Evolutionary conservation across 306 rosid species (phyloP), one percentile per base, ranked within the genome.

Genomic region (Comarum palustre): DNA sequence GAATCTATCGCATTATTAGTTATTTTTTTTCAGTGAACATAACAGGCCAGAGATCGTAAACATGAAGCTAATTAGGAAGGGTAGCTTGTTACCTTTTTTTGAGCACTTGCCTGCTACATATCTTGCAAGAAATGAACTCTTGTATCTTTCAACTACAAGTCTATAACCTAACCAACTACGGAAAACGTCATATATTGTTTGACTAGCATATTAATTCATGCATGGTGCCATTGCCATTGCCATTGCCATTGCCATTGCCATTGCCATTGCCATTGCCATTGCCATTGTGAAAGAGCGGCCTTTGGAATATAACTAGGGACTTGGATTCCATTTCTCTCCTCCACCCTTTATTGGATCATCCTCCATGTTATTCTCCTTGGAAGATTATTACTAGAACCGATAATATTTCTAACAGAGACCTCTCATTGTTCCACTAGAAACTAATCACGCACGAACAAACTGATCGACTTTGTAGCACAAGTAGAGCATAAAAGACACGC

Each of bases 71-170:
- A 32, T 24, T 4, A 13, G 16, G 55, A 12, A 42, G 24, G 38
- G 39, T 24, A 45, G n/a, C 65, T 14, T 22, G 50, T 24, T 19
- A 14, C 25, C 19, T 71, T 54, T 47, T 34, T 54, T 15, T 24
- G 54, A 32, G 63, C 27, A 25, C 64, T 1, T 14, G 13, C 62
- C 25, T 5, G 22, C 0, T n/a, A 7, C n/a, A 19, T 19, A 6
- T 50, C 81, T 78, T 78, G 77, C 77, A 78, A 43, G 77, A 2
- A 67, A 66, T 9, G 9, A 73, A 66, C 2, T 73, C 60, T 11
- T 2, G 48, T 20, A 67, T 57, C 68, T 73, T 73, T 66, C 76
- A 66, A 58, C 22, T 17, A n/a, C n/a, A n/a, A n/a, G n/a, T n/a
- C n/a, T n/a, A 47, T 15, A 65, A 58, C 17, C 62, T 27, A 66